Evolutionary conservation across 805 yeast species (phyloP), one percentile per base, ranked within the genome.

Genomic region (Jamesozyma piceae): DNA sequence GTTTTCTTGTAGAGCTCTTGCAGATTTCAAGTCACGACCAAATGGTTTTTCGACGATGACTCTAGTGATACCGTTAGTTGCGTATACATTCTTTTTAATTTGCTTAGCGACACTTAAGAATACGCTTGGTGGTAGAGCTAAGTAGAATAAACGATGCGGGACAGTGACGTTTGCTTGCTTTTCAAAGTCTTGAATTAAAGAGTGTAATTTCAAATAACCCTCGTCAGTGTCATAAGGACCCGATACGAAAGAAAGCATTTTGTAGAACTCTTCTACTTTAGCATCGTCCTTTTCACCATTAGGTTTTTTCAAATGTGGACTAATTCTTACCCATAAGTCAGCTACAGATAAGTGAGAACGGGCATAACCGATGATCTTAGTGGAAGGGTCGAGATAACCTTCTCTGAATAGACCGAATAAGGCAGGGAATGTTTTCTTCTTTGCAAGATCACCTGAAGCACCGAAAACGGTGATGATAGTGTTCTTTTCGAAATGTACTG

Each of bases 1-100:
- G 48, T 76, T 73, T 43, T 67, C 57, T 69, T 88, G 96, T 60
- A 92, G 71, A 54, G 77, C 80, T 55, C 86, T 75, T 3, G 95
- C 78, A 41, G 87, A 72, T 47, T 73, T 75, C 54, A 92, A 75
- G 63, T 92, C 97, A 63, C 78, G 92, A 49, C 98, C 98, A 60
- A 92, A 92, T 32, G 98, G 98, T 71, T 92, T 92, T 69, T 92
- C 98, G 43, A 92, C 85, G 57, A 92, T 86, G 51, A 92, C 69
- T 64, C 96, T 77, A 30, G 87, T 78, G 42, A 72, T 58, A 41
- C 95, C 95, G 41, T 75, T 68, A 30, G 11, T 28, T 5, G 28
- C 10, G 63, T 88, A 84, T 50, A 77, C 75, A 56, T 74, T 64
- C 52, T 75, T 67, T 67, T 83, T 87, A 58, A 92, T 68, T 48